phyloP scores from a whole-genome alignment of 345 rosid species.

The Streptanthus diversifolius region DNA sequence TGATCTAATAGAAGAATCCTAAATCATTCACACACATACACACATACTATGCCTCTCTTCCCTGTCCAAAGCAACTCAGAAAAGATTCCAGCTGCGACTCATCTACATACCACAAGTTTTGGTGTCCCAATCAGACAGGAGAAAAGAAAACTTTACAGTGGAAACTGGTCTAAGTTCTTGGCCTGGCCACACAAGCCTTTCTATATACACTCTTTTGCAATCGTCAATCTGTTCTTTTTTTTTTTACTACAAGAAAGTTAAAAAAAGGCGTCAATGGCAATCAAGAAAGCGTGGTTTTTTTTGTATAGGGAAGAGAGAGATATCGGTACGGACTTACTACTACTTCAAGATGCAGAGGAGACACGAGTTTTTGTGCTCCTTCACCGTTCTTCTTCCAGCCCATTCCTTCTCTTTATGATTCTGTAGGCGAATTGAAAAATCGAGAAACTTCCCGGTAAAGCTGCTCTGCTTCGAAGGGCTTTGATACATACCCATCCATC shows the following conservation, averaged over 20 bases:
- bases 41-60: constrained; percentile 3
- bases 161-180: constrained; percentile 20
- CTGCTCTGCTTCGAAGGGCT: constrained; percentile 91
- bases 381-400: background rate
- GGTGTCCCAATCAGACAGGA: constrained; percentile 13
- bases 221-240: constrained; percentile 11
- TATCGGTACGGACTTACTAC: constrained; percentile 2
- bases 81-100: constrained; percentile 5
- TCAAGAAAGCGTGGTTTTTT: background rate
- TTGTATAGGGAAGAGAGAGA: background rate
- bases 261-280: background rate
- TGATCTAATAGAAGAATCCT: constrained; percentile 22
- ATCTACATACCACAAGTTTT: constrained; percentile 25
- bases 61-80: constrained; percentile 12
- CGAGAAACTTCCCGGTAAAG: constrained; percentile 72
- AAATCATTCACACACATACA: constrained; percentile 17
- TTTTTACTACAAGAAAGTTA: constrained; percentile 11
- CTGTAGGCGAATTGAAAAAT: constrained; percentile 39
- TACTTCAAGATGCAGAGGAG: constrained; percentile 18
- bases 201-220: constrained; percentile 33
- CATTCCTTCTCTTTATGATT: constrained; percentile 6
- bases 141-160: constrained; percentile 18
- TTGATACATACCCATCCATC: constrained; percentile 94
- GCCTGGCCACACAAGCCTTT: constrained; percentile 13
- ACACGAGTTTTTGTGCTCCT: constrained; percentile 13